These are phyloP conservation scores for Geotrichum restrictum DNA, from an alignment of 1,139 yeast species.

Conservation along the genomic window DNA sequence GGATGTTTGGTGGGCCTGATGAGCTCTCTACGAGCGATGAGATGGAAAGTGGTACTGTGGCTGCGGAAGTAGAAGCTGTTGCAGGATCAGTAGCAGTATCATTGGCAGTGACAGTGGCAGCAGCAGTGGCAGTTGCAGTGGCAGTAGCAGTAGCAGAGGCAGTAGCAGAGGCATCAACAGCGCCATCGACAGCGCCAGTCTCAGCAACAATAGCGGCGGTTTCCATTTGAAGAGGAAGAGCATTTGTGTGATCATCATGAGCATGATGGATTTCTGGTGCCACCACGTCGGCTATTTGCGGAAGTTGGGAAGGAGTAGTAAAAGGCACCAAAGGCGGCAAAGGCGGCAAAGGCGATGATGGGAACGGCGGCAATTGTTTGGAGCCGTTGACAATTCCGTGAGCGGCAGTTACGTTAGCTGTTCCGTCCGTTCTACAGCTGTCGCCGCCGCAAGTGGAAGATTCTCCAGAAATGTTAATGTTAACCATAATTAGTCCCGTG, in stretches of 20 bases:
- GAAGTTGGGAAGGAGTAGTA: not conserved
- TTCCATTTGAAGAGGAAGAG: not conserved
- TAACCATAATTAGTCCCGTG: no score
- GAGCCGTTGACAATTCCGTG: no score
- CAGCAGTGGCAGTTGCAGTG: no score
- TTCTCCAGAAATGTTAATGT: no score
- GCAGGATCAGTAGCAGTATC: no score
- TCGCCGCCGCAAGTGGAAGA: no score
- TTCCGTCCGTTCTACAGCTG: no score
- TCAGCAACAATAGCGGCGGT: not conserved
- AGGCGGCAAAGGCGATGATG: not conserved
- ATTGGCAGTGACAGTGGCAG: not conserved
- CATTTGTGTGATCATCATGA: not conserved
- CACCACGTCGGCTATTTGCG: not conserved
- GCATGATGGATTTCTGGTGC: not conserved
- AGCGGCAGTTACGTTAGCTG: no score
- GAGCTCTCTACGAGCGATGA: not conserved
- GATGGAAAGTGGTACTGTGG: not conserved
- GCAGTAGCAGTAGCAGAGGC: not conserved
- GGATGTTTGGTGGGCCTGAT: not conserved
- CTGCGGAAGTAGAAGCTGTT: not conserved
- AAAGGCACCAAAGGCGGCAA: not conserved
- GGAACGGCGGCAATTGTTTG: not conserved
- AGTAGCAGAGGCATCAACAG: no score
- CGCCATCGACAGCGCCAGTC: not conserved